Conservation (phyloP, 257 asterid genomes). For the Solanum sparsipilum region DNA sequence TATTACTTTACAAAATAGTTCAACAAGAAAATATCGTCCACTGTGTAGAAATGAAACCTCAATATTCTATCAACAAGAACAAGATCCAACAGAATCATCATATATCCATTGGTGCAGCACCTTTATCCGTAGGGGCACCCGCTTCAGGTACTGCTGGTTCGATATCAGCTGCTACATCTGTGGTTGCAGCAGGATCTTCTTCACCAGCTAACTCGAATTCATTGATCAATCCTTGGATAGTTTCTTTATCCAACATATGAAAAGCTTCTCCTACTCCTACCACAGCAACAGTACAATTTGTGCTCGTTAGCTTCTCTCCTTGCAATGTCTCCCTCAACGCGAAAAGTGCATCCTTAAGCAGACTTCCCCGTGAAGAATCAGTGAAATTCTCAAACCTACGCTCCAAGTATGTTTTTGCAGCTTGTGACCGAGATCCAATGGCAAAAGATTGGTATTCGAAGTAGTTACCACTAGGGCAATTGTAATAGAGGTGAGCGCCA, state of each 20-base stretch:
- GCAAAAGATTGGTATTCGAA: slow-evolving; percentile 97
- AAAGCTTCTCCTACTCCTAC: slow-evolving; percentile 71
- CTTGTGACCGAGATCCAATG: slow-evolving; percentile 93
- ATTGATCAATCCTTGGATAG: slow-evolving; percentile 55
- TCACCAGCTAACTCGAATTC: slow-evolving; percentile 76
- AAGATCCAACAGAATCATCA: slow-evolving; percentile 8
- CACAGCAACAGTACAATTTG: slow-evolving; percentile 65
- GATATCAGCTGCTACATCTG: slow-evolving; percentile 24
- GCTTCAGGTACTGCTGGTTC: slow-evolving; percentile 22
- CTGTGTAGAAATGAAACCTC: background rate
- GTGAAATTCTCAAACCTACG: slow-evolving; percentile 56
- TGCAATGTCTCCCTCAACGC: slow-evolving; percentile 87
- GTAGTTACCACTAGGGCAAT: slow-evolving; percentile 96
- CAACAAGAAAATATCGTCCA: background rate
- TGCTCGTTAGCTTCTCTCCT: slow-evolving; percentile 83
- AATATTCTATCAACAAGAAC: background rate
- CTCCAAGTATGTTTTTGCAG: slow-evolving; percentile 97
- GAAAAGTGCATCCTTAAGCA: slow-evolving; percentile 83
- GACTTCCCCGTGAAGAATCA: slow-evolving; percentile 61
- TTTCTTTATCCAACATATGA: slow-evolving; percentile 56
- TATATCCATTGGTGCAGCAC: slow-evolving; percentile 78
- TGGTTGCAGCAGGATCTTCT: slow-evolving; percentile 45
- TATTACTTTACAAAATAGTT: background rate
- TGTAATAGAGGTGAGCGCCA: slow-evolving; percentile 92
- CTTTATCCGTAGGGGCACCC: slow-evolving; percentile 26